Percentiles rank a stretch among this genome's conserved stretches.
Evolutionary conservation across 2,329 filamentous ascomycete genomes (phyloP).

Genomic region (Trichoderma arundinaceum): DNA sequence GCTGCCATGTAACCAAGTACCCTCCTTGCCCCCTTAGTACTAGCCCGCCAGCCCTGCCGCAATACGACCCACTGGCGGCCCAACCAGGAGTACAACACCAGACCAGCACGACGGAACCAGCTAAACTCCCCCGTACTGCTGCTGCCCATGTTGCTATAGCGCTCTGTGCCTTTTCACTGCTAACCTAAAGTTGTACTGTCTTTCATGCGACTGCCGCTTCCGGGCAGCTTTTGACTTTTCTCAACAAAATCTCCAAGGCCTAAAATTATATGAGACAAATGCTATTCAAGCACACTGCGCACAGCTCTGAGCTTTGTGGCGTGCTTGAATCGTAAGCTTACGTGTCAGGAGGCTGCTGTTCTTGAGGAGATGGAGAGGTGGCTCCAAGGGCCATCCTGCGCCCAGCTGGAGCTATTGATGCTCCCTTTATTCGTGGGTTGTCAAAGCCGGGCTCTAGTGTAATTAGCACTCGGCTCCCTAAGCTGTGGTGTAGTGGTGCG

Average conservation of each 20-base stretch:
- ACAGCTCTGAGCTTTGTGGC: not conserved
- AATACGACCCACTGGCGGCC: not conserved
- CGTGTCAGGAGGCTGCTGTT: not conserved
- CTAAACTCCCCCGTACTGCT: not conserved
- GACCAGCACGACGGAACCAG: not conserved
- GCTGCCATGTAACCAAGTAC: not conserved
- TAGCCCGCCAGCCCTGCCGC: not conserved
- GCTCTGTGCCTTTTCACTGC: not conserved
- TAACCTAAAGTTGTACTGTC: not conserved
- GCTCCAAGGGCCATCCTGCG: not conserved
- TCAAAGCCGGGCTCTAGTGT: not conserved
- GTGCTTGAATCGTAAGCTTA: conserved; percentile 14
- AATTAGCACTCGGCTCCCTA: conserved; percentile 2
- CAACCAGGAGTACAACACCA: not conserved
- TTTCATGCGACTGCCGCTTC: not conserved
- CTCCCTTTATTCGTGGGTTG: not conserved
- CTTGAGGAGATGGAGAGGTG: not conserved
- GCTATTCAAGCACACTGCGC: not conserved
- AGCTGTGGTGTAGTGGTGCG: not conserved
- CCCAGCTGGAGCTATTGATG: conserved; percentile 8
- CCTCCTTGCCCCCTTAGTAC: not conserved
- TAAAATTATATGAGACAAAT: not conserved
- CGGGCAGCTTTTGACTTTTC: not conserved
- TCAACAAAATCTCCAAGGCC: not conserved
- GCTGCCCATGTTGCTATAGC: not conserved